These are phyloP conservation scores for Citrus australasica DNA, from an alignment of 345 rosid species.

Conservation along the genomic window DNA sequence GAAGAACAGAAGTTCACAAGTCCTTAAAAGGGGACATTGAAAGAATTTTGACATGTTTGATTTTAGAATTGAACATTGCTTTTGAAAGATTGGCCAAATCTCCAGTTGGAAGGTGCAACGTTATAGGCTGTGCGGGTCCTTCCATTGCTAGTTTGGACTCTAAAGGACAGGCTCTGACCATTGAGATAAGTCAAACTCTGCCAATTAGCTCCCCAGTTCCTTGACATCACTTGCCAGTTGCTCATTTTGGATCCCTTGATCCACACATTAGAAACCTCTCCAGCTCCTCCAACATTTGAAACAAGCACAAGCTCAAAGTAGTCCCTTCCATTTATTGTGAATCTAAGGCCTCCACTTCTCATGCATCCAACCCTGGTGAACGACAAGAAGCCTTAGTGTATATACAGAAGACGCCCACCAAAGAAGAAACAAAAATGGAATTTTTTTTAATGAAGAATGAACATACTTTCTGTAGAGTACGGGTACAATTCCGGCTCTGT, in stretches of 20 bases:
- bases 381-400: background rate
- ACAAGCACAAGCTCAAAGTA: constrained; percentile 72
- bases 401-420: background rate
- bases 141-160: constrained; percentile 49
- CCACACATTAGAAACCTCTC: constrained; percentile 51
- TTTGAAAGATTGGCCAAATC: constrained; percentile 64
- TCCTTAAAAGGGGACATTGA: background rate
- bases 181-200: constrained; percentile 63
- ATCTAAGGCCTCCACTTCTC: constrained; percentile 70
- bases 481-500: constrained; percentile 72
- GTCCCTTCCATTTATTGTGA: constrained; percentile 59
- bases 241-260: constrained; percentile 54
- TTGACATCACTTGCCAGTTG: constrained; percentile 54
- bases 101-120: constrained; percentile 53
- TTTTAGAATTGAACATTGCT: constrained; percentile 51
- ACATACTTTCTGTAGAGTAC: constrained; percentile 52
- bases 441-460: background rate
- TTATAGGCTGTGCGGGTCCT: constrained; percentile 34
- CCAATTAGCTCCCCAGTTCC: constrained; percentile 77
- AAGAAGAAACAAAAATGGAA: background rate
- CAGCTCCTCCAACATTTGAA: constrained; percentile 65
- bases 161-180: constrained; percentile 62
- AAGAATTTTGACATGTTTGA: background rate
- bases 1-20: background rate
- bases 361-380: constrained; percentile 50